Base-by-base conservation (phyloP, 2,329 filamentous ascomycete genomes). In the Penicillium sp. region DNA sequence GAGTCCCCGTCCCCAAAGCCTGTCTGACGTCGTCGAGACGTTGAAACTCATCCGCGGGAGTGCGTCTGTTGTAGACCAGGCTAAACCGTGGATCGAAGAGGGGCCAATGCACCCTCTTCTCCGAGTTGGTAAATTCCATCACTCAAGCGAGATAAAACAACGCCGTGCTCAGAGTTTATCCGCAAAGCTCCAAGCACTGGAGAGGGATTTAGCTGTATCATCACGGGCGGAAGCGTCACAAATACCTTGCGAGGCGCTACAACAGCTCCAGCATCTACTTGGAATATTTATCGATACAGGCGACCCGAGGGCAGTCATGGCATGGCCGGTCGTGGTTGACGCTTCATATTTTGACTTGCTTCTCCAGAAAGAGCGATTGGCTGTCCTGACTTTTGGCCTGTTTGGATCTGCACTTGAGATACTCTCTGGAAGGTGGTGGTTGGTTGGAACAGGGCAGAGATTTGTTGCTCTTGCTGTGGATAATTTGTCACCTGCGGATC, bases 21-120 rank as follows among this genome's bases (percentile, higher is more conserved):
- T 62, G 2, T 29, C 35, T 15, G 60, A 59, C 11, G 60, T 66
- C 13, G 55, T 66, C 9, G 60, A 63, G 13, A 51, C 60, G 1
- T 61, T 66, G 50, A 61, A 54, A 17, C 5, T 66, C 2, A 47
- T 66, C 1, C 63, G 63, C 4, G 63, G 64, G 1, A 48, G 35
- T 1, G 57, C 53, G 2, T 61, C 63, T 2, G 51, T 66, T 5
- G 64, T 65, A 8, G n/a, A 26, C 7, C 52, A 63, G 31, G 63
- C 57, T 8, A 47, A 55, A 7, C 50, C 57, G 3, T 66, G 64
- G 63, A 61, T 66, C n/a, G 55, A 61, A 15, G 35, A 41, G 11
- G 35, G 35, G 8, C 35, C 35, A 13, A 41, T 41, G 35, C 35
- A 41, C 5, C 35, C 35, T 41, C 5, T 41, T 11, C 35, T 41